A percentile compares a stretch with the other conserved stretches of the same genome.
phyloP scores from a whole-genome alignment of 495 filamentous ascomycete genomes.

The Neurospora sp. region DNA sequence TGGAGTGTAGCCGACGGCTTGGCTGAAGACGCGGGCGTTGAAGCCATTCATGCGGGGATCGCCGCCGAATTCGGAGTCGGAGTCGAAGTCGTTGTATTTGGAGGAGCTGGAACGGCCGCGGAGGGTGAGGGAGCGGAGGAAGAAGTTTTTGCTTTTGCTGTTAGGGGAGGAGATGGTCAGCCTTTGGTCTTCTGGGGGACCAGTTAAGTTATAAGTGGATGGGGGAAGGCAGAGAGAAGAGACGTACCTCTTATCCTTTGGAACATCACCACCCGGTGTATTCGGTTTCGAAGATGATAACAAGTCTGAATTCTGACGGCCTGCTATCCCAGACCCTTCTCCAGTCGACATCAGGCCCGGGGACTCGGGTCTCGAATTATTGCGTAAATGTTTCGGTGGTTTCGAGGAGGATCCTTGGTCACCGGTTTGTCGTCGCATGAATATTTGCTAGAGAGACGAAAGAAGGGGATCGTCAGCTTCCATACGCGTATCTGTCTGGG shows the following conservation, averaged over 20 bases:
- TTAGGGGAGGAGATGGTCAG: constrained; percentile 5
- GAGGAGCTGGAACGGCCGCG: constrained; percentile 43
- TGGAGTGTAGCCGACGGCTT: constrained; percentile 60
- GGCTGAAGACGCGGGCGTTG: constrained; percentile 64
- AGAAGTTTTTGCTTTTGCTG: constrained; percentile 72
- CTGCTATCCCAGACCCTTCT: constrained; percentile 5
- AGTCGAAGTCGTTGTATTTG: constrained; percentile 43
- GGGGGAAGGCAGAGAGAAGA: no score
- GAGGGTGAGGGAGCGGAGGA: constrained; percentile 72
- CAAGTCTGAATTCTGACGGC: constrained; percentile 27
- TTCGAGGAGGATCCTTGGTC: constrained; percentile 36
- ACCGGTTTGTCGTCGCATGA: constrained; percentile 71
- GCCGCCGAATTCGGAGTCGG: constrained; percentile 57
- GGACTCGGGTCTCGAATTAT: constrained; percentile 40
- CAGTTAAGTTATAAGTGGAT: no score
- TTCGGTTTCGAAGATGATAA: constrained; percentile 4
- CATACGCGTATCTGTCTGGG: no score
- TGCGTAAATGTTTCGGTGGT: constrained; percentile 50
- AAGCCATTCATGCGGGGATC: constrained; percentile 65
- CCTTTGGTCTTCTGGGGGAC: no score
- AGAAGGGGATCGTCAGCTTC: not conserved
- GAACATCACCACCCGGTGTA: constrained; percentile 21
- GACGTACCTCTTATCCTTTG: constrained; percentile 56
- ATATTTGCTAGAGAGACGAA: constrained; percentile 46
- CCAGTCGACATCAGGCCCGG: constrained; percentile 25